Base-by-base conservation (phyloP, 179 eudicot species). In the Corrigiola litoralis region DNA sequence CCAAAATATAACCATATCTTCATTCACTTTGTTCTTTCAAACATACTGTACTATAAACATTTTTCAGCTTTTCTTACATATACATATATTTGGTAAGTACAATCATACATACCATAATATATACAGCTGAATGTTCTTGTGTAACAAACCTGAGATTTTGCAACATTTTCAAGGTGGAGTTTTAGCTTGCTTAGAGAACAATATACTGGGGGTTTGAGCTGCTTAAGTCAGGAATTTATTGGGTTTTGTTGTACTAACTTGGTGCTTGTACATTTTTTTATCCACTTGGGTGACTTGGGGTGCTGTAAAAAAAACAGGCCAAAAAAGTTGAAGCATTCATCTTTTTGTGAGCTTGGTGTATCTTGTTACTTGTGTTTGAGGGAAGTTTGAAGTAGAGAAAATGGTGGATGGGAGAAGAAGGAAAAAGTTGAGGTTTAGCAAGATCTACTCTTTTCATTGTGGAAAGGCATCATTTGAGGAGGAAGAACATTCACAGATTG, bases 381-480 rank as follows among this genome's bases (percentile, higher is more conserved):
- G 36, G 33, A 2, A 4, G 6, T 16, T 46, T n/a, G n/a, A n/a
- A n/a, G 23, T 46, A 37, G 13, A 1, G 37, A 72, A 33, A 71
- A 87, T 82, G 90, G 80, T 24, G n/a, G 67, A 61, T 61, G 84
- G 80, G 3, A 78, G 72, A 29, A 86, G 79, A 11, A 73, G 72
- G 18, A 86, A 63, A 67, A 91, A 77, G 81, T 36, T 86, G 28
- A 79, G 74, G 56, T 83, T 88, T 51, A 90, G 92, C 82, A 91
- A 88, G 86, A 79, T 94, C 79, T 94, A 90, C 62, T 66, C 94
- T 61, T 92, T 92, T 62, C 61, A 75, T 61, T 79, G 99, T 79
- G 85, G 89, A 20, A 89, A 56, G 71, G 61, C 67, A 23, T 60
- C 82, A 37, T 63, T 76, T 23, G 32, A 77, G 45, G 44, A 50